Base-by-base conservation (phyloP, 2,329 filamentous ascomycete genomes). In the Simplicillium sp. region DNA sequence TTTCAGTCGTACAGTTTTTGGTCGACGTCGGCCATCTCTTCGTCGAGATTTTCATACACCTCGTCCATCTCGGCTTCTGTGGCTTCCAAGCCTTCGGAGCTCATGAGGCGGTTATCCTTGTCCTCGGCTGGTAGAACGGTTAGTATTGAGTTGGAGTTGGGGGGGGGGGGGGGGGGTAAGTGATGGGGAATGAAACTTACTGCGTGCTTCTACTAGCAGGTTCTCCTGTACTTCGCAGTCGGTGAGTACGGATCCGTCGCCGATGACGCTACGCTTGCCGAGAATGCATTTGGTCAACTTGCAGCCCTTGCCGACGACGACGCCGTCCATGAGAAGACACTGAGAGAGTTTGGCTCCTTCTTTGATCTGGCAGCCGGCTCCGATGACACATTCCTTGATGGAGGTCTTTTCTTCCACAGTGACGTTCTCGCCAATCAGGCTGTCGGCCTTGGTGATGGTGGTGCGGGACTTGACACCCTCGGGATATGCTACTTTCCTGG, bases 141-240 rank as follows among this genome's bases (percentile, higher is more conserved):
- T 45, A 48, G 47, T 43, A 31, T n/a, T 39, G 38, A 35, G 11
- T 35, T 37, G 15, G 11, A 34, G 38, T 47, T 42, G 46, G 37
- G n/a, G n/a, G n/a, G n/a, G n/a, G n/a, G n/a, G n/a, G n/a, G n/a
- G n/a, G n/a, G n/a, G n/a, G n/a, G n/a, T n/a, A n/a, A n/a, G 32
- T 20, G 44, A 35, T 36, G 38, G 15, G 28, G 33, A 6, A 29
- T n/a, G 46, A 17, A 33, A 73, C 77, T 70, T 65, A 82, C 78
- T 81, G 58, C 64, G 84, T n/a, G 85, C 76, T 54, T 94, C 89
- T 36, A 89, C 81, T 2, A 95, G 73, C 8, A 90, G 71, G 56
- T 90, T 90, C 60, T 95, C 87, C 58, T 95, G 88, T 5, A 97
- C 82, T 62, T 97, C 88, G 53, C 89, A 96, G 45, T 95, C 86